Percentiles rank a stretch among this genome's conserved stretches.
Evolutionary conservation across 306 rosid genomes (phyloP).

Genomic region (Chamaecrista fasciculata): DNA sequence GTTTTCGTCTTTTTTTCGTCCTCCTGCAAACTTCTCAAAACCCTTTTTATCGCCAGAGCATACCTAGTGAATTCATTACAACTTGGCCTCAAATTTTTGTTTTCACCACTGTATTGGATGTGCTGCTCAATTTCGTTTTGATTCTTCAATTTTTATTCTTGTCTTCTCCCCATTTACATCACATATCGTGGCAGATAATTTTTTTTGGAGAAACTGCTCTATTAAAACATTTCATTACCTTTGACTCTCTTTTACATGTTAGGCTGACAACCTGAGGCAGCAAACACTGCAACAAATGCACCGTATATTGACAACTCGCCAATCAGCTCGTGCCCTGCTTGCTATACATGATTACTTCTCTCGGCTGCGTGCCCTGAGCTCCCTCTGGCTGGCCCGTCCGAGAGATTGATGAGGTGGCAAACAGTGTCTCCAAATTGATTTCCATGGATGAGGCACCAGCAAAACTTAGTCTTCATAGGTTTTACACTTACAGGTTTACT

Average conservation of each 20-base stretch:
- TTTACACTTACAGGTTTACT: constrained; percentile 3
- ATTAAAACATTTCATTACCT: background rate
- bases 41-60: too few species aligned
- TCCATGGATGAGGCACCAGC: constrained; percentile 19
- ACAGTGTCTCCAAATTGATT: constrained; percentile 8
- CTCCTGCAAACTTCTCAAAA: background rate
- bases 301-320: constrained; percentile 89
- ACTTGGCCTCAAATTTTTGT: background rate
- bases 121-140: background rate
- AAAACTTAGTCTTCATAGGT: constrained; percentile 12
- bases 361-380: constrained; percentile 89
- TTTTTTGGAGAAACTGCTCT: background rate
- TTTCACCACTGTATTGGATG: background rate
- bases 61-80: background rate
- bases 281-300: constrained; percentile 97
- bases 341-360: constrained; percentile 89
- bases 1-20: background rate
- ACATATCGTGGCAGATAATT: constrained; percentile 6
- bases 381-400: constrained; percentile 98
- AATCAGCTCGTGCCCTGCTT: constrained; percentile 94
- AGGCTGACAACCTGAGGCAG: constrained; percentile 98
- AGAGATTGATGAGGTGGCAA: constrained; percentile 54
- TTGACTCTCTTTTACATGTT: background rate
- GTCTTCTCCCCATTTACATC: background rate
- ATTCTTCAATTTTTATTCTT: background rate